phyloP scores from a whole-genome alignment of 2,329 filamentous ascomycete genomes.

The Boeremia lycopersici region DNA sequence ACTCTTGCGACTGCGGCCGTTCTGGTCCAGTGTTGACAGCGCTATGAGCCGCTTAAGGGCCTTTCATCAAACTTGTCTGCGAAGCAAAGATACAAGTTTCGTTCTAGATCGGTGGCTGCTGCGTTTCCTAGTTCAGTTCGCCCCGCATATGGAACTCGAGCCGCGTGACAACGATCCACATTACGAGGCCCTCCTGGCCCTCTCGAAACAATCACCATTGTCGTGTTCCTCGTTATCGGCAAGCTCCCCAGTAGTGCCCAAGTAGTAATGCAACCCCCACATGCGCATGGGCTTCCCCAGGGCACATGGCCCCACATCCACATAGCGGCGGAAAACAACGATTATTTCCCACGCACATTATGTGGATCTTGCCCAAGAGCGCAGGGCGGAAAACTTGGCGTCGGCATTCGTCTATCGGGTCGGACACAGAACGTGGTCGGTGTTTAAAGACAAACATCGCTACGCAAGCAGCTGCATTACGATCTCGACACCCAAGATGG shows the following conservation, averaged over 20 bases:
- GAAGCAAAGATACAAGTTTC: conserved; percentile 35
- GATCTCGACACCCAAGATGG: conserved; percentile 11
- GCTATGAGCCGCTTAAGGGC: conserved; percentile 34
- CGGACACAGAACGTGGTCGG: conserved; percentile 2
- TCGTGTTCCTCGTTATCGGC: conserved; percentile 30
- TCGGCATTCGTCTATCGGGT: conserved; percentile 8
- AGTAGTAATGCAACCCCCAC: conserved; percentile 6
- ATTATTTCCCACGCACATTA: conserved; percentile 15
- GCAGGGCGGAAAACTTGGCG: conserved; percentile 13
- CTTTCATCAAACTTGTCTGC: conserved; percentile 33
- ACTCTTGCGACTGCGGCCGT: conserved; percentile 25
- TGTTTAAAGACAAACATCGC: conserved; percentile 2
- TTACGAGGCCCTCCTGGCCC: conserved; percentile 29
- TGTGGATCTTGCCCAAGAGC: conserved; percentile 10
- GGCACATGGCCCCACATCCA: conserved; percentile 8
- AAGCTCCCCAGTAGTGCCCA: conserved; percentile 9
- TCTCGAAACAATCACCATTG: conserved; percentile 31
- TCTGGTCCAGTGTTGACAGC: conserved; percentile 33
- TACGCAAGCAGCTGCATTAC: conserved; percentile 2
- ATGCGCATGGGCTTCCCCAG: conserved; percentile 13
- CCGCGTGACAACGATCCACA: conserved; percentile 34
- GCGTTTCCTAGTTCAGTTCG: conserved; percentile 34
- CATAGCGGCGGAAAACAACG: conserved; percentile 30
- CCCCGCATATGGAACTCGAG: conserved; percentile 34
- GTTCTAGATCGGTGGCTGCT: conserved; percentile 33